Base-by-base conservation (phyloP, 108 stramenopile species). In the Cyclostephanos invisitatus region DNA sequence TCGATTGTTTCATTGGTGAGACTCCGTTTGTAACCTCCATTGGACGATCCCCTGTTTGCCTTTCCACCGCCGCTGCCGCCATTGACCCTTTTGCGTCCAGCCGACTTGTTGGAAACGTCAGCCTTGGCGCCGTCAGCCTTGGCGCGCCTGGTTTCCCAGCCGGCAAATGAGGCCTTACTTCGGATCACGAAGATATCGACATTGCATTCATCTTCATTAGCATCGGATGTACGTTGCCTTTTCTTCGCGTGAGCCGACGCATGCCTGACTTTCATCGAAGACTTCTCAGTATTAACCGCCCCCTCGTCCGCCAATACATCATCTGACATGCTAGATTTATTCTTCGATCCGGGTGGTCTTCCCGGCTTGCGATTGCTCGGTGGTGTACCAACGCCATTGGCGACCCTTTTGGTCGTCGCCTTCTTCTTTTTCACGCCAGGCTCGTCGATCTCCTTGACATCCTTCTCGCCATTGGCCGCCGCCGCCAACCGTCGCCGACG, bases 281-380 rank as follows among this genome's bases (percentile, higher is more conserved):
- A 49, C 28, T 38, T 61, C 24, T 47, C 63, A n/a, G n/a, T n/a
- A 32, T 64, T 65, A 1, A 22, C 59, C 28, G 35, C 42, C 20
- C 28, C 51, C n/a, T n/a, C 32, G 32, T 32, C 49, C 27, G 35
- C 36, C 28, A 40, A 47, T 48, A 53, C 54, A 8, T 27, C 20
- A 9, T 61, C 51, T 59, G 67, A 25, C 1, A 11, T 14, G 44
- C 25, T 42, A 22, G 28, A 22, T 24, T 24, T 53, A 8, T 47
- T 59, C 15, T 42, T 49, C 6, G 24, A 29, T 8, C 42, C 69
- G 7, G 63, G 55, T 27, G 40, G 28, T 21, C 56, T 38, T 10
- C 48, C 74, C 51, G 61, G 62, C 47, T 80, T 82, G 46, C 84
- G 73, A 48, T 82, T 81, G 0, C 44, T 46, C 72, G 72, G 29